Percentiles rank a stretch among this genome's conserved stretches.
These are phyloP conservation scores for Aspergillus sp. DNA, from an alignment of 2,329 filamentous ascomycete species.

Conservation along the genomic window DNA sequence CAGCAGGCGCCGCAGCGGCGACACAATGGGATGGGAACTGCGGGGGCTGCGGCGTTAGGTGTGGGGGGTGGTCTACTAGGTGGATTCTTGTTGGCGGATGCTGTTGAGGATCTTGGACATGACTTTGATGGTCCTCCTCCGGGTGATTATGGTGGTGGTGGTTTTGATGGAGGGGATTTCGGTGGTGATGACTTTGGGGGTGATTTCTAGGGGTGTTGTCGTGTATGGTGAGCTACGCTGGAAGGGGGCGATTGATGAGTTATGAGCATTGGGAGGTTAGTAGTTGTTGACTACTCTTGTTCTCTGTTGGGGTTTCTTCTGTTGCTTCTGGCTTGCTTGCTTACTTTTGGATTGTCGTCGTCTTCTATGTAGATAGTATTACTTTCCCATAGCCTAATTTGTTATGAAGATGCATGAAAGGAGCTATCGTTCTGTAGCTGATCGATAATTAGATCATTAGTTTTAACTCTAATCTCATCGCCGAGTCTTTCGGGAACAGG, in stretches of 20 bases:
- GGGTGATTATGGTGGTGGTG: conserved; percentile 36
- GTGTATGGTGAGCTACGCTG: too few relatives aligned
- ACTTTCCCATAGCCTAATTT: background rate
- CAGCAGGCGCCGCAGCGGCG: conserved; percentile 49
- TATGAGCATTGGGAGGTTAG: background rate
- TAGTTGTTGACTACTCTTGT: background rate
- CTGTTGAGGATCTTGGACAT: conserved; percentile 56
- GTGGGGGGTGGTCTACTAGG: conserved; percentile 79
- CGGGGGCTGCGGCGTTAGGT: conserved; percentile 75
- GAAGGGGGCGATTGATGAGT: background rate
- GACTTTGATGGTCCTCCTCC: conserved; percentile 37
- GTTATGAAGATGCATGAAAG: background rate
- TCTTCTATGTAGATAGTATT: background rate
- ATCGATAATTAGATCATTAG: too few relatives aligned
- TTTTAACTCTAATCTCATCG: too few relatives aligned
- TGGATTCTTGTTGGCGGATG: conserved; percentile 70
- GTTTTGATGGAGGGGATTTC: conserved; percentile 25
- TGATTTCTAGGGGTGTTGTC: background rate
- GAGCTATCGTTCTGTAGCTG: background rate
- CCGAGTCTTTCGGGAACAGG: too few relatives aligned
- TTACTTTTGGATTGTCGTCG: background rate
- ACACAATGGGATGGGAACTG: conserved; percentile 61
- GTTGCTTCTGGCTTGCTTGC: background rate
- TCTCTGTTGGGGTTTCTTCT: conserved; percentile 4
- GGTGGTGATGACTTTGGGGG: conserved; percentile 9